phyloP scores from a whole-genome alignment of 345 rosid species.

The Pistacia vera region DNA sequence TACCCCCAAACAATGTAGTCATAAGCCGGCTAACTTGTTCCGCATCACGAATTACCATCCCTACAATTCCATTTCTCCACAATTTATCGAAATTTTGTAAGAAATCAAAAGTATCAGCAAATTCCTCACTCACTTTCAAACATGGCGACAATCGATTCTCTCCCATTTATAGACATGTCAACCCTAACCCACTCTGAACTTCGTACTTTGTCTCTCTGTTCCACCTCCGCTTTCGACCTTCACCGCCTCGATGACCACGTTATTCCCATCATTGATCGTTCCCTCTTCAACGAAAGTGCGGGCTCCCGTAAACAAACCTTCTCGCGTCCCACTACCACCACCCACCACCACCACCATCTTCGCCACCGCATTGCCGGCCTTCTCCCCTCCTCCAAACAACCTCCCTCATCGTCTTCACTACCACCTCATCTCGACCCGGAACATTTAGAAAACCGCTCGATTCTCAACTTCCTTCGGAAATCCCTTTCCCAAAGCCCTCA shows the following conservation, averaged over 20 bases:
- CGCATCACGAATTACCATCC: too few relatives aligned
- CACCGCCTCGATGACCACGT: slow-evolving; percentile 32
- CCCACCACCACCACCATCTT: slow-evolving; percentile 40
- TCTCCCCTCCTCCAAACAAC: slow-evolving; percentile 32
- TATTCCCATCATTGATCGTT: slow-evolving; percentile 53
- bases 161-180: slow-evolving; percentile 47
- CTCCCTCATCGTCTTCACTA: slow-evolving; percentile 13
- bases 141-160: slow-evolving; percentile 26
- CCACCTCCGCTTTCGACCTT: slow-evolving; percentile 40
- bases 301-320: slow-evolving; percentile 77
- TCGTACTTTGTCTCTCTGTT: slow-evolving; percentile 49
- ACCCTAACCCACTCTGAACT: slow-evolving; percentile 68
- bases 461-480: slow-evolving; percentile 48
- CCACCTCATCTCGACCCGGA: slow-evolving; percentile 34
- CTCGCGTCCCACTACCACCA: slow-evolving; percentile 48
- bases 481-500: slow-evolving; percentile 49
- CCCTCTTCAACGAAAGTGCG: slow-evolving; percentile 69
- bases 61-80: too few relatives aligned
- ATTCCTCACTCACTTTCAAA: neutral
- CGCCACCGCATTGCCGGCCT: slow-evolving; percentile 66
- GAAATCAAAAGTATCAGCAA: too few relatives aligned
- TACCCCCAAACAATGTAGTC: too few relatives aligned
- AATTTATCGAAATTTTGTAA: too few relatives aligned
- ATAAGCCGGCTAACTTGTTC: too few relatives aligned
- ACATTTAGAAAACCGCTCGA: slow-evolving; percentile 48